Conservation (phyloP, 192 early-diverging fungal genomes). For the Rhizophagus sp. region DNA sequence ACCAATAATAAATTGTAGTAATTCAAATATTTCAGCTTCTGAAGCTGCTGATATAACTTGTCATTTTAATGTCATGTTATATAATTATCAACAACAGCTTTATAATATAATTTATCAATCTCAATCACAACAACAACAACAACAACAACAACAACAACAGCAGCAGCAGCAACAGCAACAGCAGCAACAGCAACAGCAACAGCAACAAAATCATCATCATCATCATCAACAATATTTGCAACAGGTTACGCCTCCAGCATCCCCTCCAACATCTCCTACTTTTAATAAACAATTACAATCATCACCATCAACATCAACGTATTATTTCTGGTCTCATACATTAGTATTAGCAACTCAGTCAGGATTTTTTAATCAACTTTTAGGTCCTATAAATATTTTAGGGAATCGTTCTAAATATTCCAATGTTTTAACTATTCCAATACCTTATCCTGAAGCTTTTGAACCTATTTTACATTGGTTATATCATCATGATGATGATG, state of each 20-base stretch:
- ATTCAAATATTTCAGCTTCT: neutral
- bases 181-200: neutral
- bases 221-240: neutral
- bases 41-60: neutral
- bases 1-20: neutral
- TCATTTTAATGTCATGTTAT: slow-evolving; percentile 1
- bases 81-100: neutral
- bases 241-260: neutral
- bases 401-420: neutral
- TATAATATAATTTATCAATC: neutral
- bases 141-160: neutral
- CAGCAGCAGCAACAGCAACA: neutral
- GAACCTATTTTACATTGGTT: slow-evolving; percentile 24
- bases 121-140: neutral
- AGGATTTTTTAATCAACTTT: slow-evolving; percentile 18
- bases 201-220: neutral
- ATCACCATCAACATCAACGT: neutral
- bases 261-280: neutral
- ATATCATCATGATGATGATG: slow-evolving; percentile 28
- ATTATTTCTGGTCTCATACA: slow-evolving; percentile 2
- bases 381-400: slow-evolving; percentile 13
- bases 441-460: slow-evolving; percentile 25
- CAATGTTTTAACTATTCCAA: neutral
- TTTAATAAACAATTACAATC: neutral
- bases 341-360: slow-evolving; percentile 19